Conservation (phyloP, 345 rosid species). For the Cardamine occulta region DNA sequence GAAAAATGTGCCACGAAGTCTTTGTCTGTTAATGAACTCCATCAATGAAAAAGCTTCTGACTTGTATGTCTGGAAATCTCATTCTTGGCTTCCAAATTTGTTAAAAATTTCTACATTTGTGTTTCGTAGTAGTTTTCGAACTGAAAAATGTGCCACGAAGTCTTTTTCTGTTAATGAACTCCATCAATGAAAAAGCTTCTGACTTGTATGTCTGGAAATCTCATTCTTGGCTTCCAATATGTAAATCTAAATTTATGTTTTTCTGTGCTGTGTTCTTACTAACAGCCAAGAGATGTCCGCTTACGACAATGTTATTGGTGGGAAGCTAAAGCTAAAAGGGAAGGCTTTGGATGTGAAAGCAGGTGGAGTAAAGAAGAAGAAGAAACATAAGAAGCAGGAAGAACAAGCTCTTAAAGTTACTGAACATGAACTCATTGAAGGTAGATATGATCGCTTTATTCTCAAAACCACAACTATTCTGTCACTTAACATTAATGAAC, state of each 20-base stretch:
- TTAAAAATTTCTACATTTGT: neutral
- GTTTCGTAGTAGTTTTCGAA: neutral
- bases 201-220: neutral
- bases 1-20: constrained; percentile 8
- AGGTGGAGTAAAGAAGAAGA: constrained; percentile 82
- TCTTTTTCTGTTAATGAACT: neutral
- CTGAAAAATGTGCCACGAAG: constrained; percentile 10
- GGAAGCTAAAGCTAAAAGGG: constrained; percentile 92
- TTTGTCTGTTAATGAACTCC: neutral
- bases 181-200: neutral
- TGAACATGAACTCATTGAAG: constrained; percentile 55
- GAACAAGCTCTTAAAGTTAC: constrained; percentile 49
- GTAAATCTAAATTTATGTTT: neutral
- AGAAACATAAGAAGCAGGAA: constrained; percentile 60
- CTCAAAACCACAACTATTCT: neutral
- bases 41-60: neutral
- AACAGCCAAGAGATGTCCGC: constrained; percentile 60
- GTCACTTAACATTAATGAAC: constrained; percentile 1
- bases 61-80: neutral
- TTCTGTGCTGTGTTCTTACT: constrained; percentile 23
- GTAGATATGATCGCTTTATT: constrained; percentile 35
- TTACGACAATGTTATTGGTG: constrained; percentile 75
- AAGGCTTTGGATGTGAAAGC: constrained; percentile 92
- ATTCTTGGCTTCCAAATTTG: neutral
- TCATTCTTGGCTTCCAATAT: neutral